Percentiles rank a stretch among this genome's conserved stretches.
Evolutionary conservation across 202 grass and related monocot genomes (phyloP).

Genomic region (Setaria viridis): DNA sequence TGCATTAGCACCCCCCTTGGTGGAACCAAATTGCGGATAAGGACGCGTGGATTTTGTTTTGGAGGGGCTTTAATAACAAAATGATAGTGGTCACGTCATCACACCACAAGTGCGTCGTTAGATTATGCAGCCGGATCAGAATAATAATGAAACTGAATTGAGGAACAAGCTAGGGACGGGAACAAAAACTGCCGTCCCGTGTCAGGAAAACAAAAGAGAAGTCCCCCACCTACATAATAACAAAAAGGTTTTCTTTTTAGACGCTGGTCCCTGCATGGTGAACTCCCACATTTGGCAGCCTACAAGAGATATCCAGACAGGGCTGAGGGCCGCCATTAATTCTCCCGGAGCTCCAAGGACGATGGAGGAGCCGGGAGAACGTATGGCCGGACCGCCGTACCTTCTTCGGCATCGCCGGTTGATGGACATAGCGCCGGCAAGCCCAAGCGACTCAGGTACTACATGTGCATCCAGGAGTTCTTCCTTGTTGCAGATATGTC

Average conservation of each 20-base stretch:
- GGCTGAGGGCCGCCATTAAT: background rate
- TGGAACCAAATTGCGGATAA: background rate
- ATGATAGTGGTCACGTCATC: conserved; percentile 19
- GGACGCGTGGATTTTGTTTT: background rate
- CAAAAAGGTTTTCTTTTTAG: background rate
- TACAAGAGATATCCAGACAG: conserved; percentile 16
- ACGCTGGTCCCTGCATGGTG: background rate
- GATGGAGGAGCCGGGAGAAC: conserved; percentile 9
- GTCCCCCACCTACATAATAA: background rate
- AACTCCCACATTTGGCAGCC: background rate
- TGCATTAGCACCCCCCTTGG: background rate
- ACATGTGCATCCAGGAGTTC: background rate
- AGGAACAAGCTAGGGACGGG: background rate
- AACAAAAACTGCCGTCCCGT: conserved; percentile 35
- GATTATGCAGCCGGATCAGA: conserved; percentile 6
- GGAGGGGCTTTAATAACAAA: background rate
- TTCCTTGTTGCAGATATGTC: background rate
- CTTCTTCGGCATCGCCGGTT: conserved; percentile 54
- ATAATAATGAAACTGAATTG: background rate
- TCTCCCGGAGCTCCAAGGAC: conserved; percentile 31
- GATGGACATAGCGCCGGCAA: conserved; percentile 39
- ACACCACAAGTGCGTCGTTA: background rate
- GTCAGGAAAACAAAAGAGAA: background rate
- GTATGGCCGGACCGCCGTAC: conserved; percentile 17
- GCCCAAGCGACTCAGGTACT: conserved; percentile 31